Percentiles rank a stretch among this genome's conserved stretches.
Conservation (phyloP, 164 flowering plant genomes). For the Vitis riparia region DNA sequence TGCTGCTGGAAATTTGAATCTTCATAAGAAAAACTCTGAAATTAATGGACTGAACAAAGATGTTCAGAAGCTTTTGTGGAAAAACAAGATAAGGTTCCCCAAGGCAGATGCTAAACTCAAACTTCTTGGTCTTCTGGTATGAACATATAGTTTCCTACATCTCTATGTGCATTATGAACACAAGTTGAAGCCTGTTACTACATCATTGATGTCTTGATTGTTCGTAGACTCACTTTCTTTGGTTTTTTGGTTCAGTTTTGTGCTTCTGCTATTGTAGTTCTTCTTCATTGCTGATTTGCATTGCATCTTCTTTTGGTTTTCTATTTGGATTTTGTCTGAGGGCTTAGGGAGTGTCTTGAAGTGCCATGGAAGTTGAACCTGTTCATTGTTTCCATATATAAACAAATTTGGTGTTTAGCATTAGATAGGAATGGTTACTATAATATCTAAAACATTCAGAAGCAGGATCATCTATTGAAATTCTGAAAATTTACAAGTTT, state of each 20-base stretch:
- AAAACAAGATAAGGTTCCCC: constrained; percentile 68
- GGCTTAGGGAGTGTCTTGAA: no score
- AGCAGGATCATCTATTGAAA: neutral
- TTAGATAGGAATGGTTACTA: neutral
- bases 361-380: no score
- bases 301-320: no score
- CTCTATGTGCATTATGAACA: no score
- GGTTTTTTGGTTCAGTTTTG: neutral
- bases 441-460: neutral
- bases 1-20: constrained; percentile 16
- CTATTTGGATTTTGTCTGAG: neutral
- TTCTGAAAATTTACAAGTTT: neutral
- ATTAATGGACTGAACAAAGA: constrained; percentile 79
- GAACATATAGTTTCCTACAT: neutral
- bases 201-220: no score
- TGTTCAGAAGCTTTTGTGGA: constrained; percentile 91
- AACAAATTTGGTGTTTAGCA: no score
- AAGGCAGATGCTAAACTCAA: constrained; percentile 79
- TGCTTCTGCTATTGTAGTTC: neutral
- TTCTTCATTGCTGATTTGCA: neutral
- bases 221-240: neutral
- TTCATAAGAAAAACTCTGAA: constrained; percentile 45
- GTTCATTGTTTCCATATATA: no score
- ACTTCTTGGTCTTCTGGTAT: constrained; percentile 71
- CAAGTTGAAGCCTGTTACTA: no score